A percentile compares a stretch with the other conserved stretches of the same genome.
Evolutionary conservation across 306 rosid species (phyloP).

Genomic region (Ormosia emarginata): DNA sequence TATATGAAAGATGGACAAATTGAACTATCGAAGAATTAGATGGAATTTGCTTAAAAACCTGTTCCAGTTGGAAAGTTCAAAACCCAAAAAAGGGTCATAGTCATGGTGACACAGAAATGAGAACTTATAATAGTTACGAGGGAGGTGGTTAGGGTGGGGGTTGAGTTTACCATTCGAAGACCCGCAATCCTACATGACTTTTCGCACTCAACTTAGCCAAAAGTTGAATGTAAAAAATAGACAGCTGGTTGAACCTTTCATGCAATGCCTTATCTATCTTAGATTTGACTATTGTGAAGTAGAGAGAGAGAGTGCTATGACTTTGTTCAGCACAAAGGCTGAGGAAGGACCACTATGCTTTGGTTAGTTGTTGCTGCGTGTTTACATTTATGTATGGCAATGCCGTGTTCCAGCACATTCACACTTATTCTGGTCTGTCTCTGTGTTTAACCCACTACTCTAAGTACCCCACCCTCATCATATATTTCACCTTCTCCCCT

Average conservation of each 20-base stretch:
- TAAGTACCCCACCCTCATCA: constrained; percentile 7
- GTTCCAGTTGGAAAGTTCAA: not conserved
- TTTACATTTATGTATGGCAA: constrained; percentile 13
- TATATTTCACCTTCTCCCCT: not conserved
- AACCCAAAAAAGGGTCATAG: not conserved
- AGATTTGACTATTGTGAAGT: constrained; percentile 15
- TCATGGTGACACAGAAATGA: not conserved
- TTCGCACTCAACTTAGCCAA: constrained; percentile 26
- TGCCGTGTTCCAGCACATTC: constrained; percentile 6
- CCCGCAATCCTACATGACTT: constrained; percentile 27
- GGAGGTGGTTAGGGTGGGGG: constrained; percentile 14
- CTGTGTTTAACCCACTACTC: not conserved
- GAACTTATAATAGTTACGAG: not conserved
- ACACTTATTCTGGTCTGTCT: not conserved
- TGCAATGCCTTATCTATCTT: constrained; percentile 2
- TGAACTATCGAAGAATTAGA: not conserved
- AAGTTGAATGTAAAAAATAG: constrained; percentile 19
- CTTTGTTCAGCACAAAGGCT: not conserved
- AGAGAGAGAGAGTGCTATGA: not conserved
- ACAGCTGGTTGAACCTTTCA: constrained; percentile 4
- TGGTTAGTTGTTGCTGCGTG: not conserved
- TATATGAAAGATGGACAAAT: constrained; percentile 17
- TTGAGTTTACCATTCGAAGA: constrained; percentile 23
- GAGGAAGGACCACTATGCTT: constrained; percentile 12
- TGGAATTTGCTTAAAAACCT: not conserved